These are phyloP conservation scores for Conidiobolus incongruus DNA, from an alignment of 371 early-diverging fungal genomes.

Conservation along the genomic window DNA sequence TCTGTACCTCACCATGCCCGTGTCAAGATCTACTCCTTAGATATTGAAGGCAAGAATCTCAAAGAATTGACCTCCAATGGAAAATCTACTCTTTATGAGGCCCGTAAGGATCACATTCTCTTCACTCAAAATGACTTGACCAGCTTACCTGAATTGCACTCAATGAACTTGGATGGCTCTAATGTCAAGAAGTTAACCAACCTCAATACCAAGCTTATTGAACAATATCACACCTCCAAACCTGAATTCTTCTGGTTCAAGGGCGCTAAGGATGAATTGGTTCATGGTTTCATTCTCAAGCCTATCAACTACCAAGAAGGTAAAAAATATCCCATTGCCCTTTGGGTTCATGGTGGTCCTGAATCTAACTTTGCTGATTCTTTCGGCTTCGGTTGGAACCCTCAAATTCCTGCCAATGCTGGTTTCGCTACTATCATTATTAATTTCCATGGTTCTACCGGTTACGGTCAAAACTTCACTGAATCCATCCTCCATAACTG, in stretches of 20 bases:
- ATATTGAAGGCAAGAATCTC: constrained; percentile 14
- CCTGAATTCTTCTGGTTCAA: constrained; percentile 38
- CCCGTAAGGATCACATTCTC: constrained; percentile 13
- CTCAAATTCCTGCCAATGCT: constrained; percentile 42
- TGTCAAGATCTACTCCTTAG: constrained; percentile 22
- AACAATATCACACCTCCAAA: constrained; percentile 9
- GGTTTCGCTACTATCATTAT: constrained; percentile 51
- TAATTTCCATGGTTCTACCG: constrained; percentile 61
- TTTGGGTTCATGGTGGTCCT: constrained; percentile 49
- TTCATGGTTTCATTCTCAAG: constrained; percentile 49
- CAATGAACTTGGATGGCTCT: constrained; percentile 13
- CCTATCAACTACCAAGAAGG: constrained; percentile 31
- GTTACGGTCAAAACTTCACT: constrained; percentile 61
- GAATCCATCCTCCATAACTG: constrained; percentile 50
- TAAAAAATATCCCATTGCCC: constrained; percentile 49
- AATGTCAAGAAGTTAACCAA: constrained; percentile 10
- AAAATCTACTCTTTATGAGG: constrained; percentile 10
- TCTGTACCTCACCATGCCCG: constrained; percentile 33
- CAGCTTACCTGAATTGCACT: constrained; percentile 15
- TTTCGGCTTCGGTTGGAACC: constrained; percentile 17
- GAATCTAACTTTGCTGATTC: constrained; percentile 1
- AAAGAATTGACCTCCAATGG: not conserved
- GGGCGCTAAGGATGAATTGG: constrained; percentile 32
- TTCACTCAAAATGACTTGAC: constrained; percentile 19
- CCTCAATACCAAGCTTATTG: constrained; percentile 10